Evolutionary conservation across 495 filamentous ascomycete genomes (phyloP).

Genomic region (Niebla homalea): DNA sequence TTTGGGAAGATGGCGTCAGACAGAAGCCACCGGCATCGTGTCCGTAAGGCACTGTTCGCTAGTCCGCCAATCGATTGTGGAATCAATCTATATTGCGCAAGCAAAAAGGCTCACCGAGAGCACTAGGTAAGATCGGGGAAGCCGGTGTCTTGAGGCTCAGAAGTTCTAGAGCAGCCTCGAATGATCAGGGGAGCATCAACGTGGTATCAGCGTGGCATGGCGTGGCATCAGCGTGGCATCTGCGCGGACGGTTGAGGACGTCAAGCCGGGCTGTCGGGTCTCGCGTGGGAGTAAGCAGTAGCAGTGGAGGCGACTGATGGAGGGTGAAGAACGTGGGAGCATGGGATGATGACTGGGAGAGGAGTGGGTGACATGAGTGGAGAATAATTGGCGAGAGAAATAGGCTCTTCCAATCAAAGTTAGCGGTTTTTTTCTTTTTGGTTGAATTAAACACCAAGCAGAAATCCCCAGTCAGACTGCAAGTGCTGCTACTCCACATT

Average conservation of each 20-base stretch:
- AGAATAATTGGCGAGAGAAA: no score
- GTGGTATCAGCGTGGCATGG: not conserved
- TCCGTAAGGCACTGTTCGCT: not conserved
- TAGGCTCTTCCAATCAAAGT: not conserved
- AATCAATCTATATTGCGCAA: not conserved
- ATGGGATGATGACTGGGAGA: conserved; percentile 1
- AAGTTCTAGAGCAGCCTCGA: not conserved
- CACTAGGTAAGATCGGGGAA: conserved; percentile 1
- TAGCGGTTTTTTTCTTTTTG: not conserved
- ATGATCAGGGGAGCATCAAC: not conserved
- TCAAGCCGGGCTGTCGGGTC: not conserved
- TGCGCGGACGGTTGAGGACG: not conserved
- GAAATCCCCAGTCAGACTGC: not conserved
- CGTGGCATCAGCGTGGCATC: not conserved
- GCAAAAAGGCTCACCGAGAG: not conserved
- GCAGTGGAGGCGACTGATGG: not conserved
- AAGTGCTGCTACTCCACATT: not conserved
- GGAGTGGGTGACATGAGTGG: not conserved
- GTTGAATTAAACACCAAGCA: not conserved
- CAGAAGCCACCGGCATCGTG: not conserved
- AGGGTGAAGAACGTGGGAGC: conserved; percentile 3
- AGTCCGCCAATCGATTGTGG: not conserved
- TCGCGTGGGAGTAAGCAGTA: not conserved
- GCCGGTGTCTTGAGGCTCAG: not conserved
- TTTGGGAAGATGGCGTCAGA: not conserved